phyloP scores from a whole-genome alignment of 2,329 filamentous ascomycete species.

The Hawksworthiomyces lignivorus region DNA sequence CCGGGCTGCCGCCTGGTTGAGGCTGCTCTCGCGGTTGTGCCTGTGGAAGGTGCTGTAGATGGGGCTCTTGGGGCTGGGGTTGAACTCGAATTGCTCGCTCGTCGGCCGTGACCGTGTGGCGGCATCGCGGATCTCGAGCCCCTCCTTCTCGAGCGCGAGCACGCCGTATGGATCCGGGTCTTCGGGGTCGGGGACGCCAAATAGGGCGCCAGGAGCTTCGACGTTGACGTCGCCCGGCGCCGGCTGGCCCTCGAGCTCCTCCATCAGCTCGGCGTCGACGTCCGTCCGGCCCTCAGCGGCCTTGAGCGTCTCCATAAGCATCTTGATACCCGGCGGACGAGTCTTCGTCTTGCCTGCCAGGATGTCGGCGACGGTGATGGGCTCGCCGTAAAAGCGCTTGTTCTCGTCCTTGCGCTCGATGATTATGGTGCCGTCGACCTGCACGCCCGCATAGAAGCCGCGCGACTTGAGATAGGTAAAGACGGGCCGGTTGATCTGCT shows the following conservation, averaged over 20 bases:
- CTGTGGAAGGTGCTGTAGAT: slow-evolving; percentile 19
- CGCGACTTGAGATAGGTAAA: slow-evolving; percentile 76
- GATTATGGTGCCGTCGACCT: slow-evolving; percentile 79
- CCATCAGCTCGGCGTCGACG: slow-evolving; percentile 24
- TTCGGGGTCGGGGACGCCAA: slow-evolving; percentile 29
- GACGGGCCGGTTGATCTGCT: slow-evolving; percentile 32
- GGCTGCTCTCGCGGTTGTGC: slow-evolving; percentile 21
- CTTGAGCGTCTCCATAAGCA: slow-evolving; percentile 19
- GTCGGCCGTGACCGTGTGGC: slow-evolving; percentile 26
- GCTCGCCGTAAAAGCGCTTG: slow-evolving; percentile 70
- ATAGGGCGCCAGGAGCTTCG: slow-evolving; percentile 22
- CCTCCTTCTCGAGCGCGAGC: slow-evolving; percentile 27
- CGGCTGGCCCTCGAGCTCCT: slow-evolving; percentile 26
- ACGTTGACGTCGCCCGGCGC: slow-evolving; percentile 29
- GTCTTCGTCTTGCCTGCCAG: slow-evolving; percentile 34
- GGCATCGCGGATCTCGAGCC: slow-evolving; percentile 29
- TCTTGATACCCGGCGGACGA: slow-evolving; percentile 10
- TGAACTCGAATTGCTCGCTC: slow-evolving; percentile 29
- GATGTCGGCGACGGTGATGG: slow-evolving; percentile 38
- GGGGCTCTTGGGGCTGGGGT: slow-evolving; percentile 28
- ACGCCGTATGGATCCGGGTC: slow-evolving; percentile 33
- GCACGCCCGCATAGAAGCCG: slow-evolving; percentile 79
- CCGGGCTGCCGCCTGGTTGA: no score
- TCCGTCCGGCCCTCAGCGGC: slow-evolving; percentile 23
- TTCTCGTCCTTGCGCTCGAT: slow-evolving; percentile 83